Evolutionary conservation across 2,329 filamentous ascomycete species (phyloP).

Genomic region (Colletotrichum tamarilloi): DNA sequence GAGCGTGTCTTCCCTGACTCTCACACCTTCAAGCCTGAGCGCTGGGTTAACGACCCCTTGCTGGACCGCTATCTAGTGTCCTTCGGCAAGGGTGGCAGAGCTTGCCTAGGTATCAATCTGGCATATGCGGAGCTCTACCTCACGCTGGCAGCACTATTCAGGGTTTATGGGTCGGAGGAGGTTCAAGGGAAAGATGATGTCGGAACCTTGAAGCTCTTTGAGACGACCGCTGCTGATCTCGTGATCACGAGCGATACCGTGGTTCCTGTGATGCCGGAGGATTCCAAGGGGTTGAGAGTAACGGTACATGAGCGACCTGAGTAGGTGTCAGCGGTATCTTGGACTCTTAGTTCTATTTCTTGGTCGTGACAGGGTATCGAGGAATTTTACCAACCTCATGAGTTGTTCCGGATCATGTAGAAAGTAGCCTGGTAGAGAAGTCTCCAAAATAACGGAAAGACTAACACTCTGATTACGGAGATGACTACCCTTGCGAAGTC

Average conservation of each 20-base stretch:
- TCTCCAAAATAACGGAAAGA: too few relatives aligned
- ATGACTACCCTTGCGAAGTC: too few relatives aligned
- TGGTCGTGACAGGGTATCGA: too few relatives aligned
- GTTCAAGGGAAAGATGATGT: background rate
- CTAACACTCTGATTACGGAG: too few relatives aligned
- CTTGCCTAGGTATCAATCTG: background rate
- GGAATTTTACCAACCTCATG: too few relatives aligned
- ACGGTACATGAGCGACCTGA: background rate
- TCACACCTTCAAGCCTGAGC: background rate
- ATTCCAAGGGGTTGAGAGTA: background rate
- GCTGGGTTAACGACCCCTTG: background rate
- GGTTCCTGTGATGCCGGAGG: background rate
- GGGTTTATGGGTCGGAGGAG: background rate
- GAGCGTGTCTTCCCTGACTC: background rate
- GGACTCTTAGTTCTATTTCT: too few relatives aligned
- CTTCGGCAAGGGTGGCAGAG: background rate
- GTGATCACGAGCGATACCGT: background rate
- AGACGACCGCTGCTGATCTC: background rate
- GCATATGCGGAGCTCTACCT: constrained; percentile 5
- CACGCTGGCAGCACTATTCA: background rate
- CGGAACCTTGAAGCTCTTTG: background rate
- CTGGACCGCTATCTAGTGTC: background rate
- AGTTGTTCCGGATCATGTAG: too few relatives aligned
- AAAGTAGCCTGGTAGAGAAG: too few relatives aligned
- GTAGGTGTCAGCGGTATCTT: background rate